Percentiles rank a stretch among this genome's conserved stretches.
These are phyloP conservation scores for Alternaria sp. DNA, from an alignment of 2,329 filamentous ascomycete genomes.

Conservation along the genomic window DNA sequence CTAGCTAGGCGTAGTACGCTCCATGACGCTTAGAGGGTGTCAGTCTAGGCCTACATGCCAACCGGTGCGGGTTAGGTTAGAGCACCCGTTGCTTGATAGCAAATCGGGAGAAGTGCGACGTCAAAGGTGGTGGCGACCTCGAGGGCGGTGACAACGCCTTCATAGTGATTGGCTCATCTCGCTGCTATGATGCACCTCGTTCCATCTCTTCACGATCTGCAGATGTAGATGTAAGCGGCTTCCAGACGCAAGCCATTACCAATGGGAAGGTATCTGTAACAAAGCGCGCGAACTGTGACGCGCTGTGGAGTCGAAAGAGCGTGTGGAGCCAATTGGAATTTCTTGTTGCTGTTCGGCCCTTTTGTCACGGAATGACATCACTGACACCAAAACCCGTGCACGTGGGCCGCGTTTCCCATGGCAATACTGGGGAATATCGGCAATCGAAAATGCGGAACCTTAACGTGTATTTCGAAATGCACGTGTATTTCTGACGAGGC, in stretches of 20 bases:
- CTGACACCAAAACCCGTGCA: not conserved
- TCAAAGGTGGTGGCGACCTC: constrained; percentile 15
- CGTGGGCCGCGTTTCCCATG: not conserved
- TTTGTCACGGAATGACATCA: not conserved
- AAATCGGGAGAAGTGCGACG: constrained; percentile 17
- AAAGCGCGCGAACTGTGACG: constrained; percentile 14
- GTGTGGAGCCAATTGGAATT: not conserved
- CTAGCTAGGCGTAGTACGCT: constrained; percentile 3
- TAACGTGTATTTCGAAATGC: not conserved
- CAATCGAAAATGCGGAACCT: not conserved
- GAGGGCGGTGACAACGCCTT: constrained; percentile 13
- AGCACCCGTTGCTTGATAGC: constrained; percentile 4
- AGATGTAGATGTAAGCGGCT: constrained; percentile 12
- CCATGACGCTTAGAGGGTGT: constrained; percentile 28
- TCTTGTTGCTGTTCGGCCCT: not conserved
- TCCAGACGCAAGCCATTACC: constrained; percentile 22
- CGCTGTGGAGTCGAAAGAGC: constrained; percentile 3
- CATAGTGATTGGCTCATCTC: constrained; percentile 14
- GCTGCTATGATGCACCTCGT: not conserved
- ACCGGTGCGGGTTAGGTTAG: constrained; percentile 14
- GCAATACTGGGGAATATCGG: constrained; percentile 3
- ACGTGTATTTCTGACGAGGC: not conserved
- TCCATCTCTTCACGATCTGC: constrained; percentile 1
- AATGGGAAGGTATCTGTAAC: constrained; percentile 10
- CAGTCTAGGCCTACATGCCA: constrained; percentile 1